Evolutionary conservation across 768 basidiomycete genomes (phyloP).

Genomic region (Pleurotus djamor): DNA sequence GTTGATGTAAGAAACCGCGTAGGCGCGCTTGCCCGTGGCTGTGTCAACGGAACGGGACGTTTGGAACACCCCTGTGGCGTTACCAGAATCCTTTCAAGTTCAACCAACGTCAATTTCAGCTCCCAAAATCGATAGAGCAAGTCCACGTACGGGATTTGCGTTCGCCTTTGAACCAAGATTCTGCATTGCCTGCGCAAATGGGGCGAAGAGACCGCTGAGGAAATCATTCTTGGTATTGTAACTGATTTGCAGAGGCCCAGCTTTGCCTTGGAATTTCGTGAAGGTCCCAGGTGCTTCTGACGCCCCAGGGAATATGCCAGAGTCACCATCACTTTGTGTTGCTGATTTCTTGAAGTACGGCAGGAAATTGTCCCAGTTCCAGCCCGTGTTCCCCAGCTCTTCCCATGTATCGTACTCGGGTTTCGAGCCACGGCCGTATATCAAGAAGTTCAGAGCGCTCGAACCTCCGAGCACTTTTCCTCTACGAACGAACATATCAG

Average conservation of each 20-base stretch:
- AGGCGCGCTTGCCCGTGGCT: conserved; percentile 18
- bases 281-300: background rate
- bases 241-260: background rate
- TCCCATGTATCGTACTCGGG: conserved; percentile 18
- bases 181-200: background rate
- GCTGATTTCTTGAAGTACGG: background rate
- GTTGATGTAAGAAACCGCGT: conserved; percentile 23
- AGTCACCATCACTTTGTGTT: too few relatives aligned
- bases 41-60: conserved; percentile 18
- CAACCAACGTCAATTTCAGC: background rate
- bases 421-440: conserved; percentile 15
- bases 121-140: background rate
- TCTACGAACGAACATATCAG: conserved; percentile 3
- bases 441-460: conserved; percentile 16
- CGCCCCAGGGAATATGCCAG: background rate
- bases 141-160: background rate
- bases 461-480: conserved; percentile 19
- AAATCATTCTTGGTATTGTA: background rate
- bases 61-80: conserved; percentile 1
- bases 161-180: background rate
- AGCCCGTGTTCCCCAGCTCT: conserved; percentile 9
- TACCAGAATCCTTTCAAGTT: background rate
- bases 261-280: background rate
- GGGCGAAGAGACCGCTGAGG: background rate
- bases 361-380: background rate